Conservation (phyloP, 2,329 filamentous ascomycete genomes). For the Pestalotiopsis sp. region DNA sequence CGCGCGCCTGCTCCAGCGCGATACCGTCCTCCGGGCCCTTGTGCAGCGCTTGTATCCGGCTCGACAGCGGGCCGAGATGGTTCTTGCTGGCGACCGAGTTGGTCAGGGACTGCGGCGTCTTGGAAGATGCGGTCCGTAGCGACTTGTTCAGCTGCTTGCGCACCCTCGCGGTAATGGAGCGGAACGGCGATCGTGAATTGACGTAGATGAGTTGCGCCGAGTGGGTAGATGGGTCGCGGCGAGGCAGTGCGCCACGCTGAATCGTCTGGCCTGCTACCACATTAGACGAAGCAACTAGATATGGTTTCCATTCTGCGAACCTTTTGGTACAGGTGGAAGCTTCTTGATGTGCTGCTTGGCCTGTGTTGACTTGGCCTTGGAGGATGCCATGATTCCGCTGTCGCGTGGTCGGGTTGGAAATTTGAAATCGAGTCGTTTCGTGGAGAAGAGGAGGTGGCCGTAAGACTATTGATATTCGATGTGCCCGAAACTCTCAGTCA, state of each 20-base stretch:
- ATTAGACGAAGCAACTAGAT: conserved; percentile 18
- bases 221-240: conserved; percentile 40
- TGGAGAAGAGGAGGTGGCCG: neutral
- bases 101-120: conserved; percentile 26
- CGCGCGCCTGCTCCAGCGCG: conserved; percentile 38
- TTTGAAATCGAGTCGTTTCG: neutral
- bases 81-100: conserved; percentile 45
- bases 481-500: neutral
- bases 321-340: conserved; percentile 32
- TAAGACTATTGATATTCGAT: neutral
- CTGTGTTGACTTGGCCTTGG: conserved; percentile 1
- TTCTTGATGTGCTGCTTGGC: conserved; percentile 26
- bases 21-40: conserved; percentile 31
- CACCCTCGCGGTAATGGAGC: conserved; percentile 67
- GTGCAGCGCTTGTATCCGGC: conserved; percentile 47
- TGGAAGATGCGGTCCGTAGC: conserved; percentile 37
- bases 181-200: conserved; percentile 65
- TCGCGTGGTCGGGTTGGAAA: neutral
- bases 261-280: conserved; percentile 45
- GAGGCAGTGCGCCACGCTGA: conserved; percentile 50
- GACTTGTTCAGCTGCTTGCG: conserved; percentile 63
- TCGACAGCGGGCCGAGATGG: conserved; percentile 42
- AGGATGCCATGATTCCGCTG: neutral
- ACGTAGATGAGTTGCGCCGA: conserved; percentile 60
- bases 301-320: conserved; percentile 15